phyloP scores from a whole-genome alignment of 331 rosid genomes.

The Dryas integrifolia region DNA sequence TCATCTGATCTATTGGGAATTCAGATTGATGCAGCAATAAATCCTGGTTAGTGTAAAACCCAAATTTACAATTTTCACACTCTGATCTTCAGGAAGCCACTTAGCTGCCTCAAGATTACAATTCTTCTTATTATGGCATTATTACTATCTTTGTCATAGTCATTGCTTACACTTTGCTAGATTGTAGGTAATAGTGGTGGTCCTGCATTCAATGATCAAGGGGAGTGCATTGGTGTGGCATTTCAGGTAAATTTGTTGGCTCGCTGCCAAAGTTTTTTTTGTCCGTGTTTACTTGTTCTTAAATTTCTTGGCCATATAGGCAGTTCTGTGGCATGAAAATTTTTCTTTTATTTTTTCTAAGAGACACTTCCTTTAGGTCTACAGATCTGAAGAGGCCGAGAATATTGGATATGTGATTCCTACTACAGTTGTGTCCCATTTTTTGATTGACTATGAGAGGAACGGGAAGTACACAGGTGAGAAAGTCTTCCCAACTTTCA shows the following conservation, averaged over 20 bases:
- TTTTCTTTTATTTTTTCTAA: slow-evolving; percentile 37
- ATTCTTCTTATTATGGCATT: slow-evolving; percentile 12
- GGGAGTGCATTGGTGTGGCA: slow-evolving; percentile 99
- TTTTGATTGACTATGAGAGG: slow-evolving; percentile 81
- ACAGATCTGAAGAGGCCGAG: slow-evolving; percentile 95
- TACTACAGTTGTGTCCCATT: slow-evolving; percentile 90
- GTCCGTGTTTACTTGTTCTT: neutral
- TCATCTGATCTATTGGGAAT: slow-evolving; percentile 94
- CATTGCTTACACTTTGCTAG: slow-evolving; percentile 40
- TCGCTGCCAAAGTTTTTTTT: slow-evolving; percentile 18
- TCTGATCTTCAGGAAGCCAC: slow-evolving; percentile 21
- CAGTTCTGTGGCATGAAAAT: slow-evolving; percentile 3
- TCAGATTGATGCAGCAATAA: slow-evolving; percentile 98
- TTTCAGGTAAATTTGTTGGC: slow-evolving; percentile 81
- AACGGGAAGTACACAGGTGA: slow-evolving; percentile 88
- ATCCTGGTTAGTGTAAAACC: slow-evolving; percentile 72
- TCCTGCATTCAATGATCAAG: slow-evolving; percentile 88
- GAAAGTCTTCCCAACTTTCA: slow-evolving; percentile 34
- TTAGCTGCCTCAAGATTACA: slow-evolving; percentile 4
- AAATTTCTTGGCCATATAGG: slow-evolving; percentile 20
- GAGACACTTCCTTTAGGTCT: slow-evolving; percentile 73
- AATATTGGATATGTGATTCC: slow-evolving; percentile 99
- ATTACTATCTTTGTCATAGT: slow-evolving; percentile 32
- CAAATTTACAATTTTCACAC: slow-evolving; percentile 17
- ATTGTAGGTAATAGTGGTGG: slow-evolving; percentile 98